Conservation (phyloP, 1,284 basidiomycete genomes). For the Schizophyllum commune region DNA sequence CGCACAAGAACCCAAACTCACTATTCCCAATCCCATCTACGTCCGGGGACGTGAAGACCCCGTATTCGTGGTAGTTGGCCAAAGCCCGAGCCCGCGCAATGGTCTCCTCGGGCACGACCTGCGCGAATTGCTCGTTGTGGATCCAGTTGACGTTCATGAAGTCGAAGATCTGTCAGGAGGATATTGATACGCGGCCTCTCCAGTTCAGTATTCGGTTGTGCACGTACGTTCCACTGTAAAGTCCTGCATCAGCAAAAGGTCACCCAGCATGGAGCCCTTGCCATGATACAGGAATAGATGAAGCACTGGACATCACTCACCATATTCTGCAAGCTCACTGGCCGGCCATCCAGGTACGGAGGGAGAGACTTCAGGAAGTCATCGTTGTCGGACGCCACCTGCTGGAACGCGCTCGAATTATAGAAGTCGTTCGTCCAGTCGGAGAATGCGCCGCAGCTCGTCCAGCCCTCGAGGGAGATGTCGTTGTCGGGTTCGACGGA, state of each 20-base stretch:
- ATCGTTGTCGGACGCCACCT: slow-evolving; percentile 38
- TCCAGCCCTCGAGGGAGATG: slow-evolving; percentile 34
- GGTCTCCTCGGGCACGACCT: slow-evolving; percentile 43
- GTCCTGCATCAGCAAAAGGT: background rate
- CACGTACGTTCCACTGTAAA: slow-evolving; percentile 53
- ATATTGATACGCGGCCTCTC: background rate
- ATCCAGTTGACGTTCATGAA: slow-evolving; percentile 68
- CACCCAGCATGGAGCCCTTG: too few species aligned
- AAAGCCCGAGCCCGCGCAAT: slow-evolving; percentile 54
- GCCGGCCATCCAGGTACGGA: slow-evolving; percentile 49
- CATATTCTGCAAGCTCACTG: slow-evolving; percentile 56
- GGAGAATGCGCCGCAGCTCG: slow-evolving; percentile 36
- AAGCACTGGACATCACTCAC: slow-evolving; percentile 25
- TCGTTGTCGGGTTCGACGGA: slow-evolving; percentile 39
- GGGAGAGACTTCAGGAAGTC: slow-evolving; percentile 49
- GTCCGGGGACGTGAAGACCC: slow-evolving; percentile 53
- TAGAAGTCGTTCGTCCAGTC: slow-evolving; percentile 44
- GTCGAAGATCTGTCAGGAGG: slow-evolving; percentile 52
- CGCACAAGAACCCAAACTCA: slow-evolving; percentile 24
- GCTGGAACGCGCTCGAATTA: slow-evolving; percentile 45
- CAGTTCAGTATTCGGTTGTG: background rate
- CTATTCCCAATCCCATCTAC: slow-evolving; percentile 65
- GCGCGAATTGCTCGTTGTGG: slow-evolving; percentile 57
- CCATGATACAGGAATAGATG: too few species aligned
- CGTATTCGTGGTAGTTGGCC: slow-evolving; percentile 72